Evolutionary conservation across 306 rosid species (phyloP), one percentile per base, ranked within the genome.

Genomic region (Begonia loranthoides): DNA sequence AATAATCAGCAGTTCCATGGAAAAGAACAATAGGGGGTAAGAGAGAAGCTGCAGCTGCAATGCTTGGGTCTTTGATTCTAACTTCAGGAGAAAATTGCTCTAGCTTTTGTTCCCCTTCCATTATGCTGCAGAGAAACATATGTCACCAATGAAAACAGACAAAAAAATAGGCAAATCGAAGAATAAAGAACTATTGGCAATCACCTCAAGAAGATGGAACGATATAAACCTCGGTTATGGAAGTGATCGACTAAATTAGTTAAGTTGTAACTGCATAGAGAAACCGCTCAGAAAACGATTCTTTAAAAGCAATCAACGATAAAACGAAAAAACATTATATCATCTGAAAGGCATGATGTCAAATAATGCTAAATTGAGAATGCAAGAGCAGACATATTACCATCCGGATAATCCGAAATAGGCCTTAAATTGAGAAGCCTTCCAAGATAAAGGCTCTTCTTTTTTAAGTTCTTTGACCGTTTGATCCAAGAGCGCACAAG

Each of bases 351-450:
- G 22, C 22, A 19, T 19, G 3, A 19, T 50, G 43, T 53, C 52
- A 22, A 59, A 10, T 53, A 41, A 17, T 13, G 36, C 6, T 52
- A 58, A 19, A 67, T 58, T 39, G 13, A 53, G 28, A 52, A 64
- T 38, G 44, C 28, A 51, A 41, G 4, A 45, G 48, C 50, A 5
- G 50, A 56, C 57, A 36, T 56, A 28, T 78, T 78, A 90, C 99
- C 99, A 94, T 74, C 99, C 99, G 39, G 94, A 90, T 78, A 90
- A 70, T 61, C 94, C 95, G 69, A 90, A 80, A 77, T 90, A 90
- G 55, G 87, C 77, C 69, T 83, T 86, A 61, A 90, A 44, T 74
- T 73, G 78, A 14, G 94, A 73, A 48, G 73, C 74, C 10, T 84
- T 83, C 82, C 92, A 77, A 65, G 80, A 60, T 70, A 73, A 66